Base-by-base conservation (phyloP, 148 eudicot species). In the Rhododendron henanense region DNA sequence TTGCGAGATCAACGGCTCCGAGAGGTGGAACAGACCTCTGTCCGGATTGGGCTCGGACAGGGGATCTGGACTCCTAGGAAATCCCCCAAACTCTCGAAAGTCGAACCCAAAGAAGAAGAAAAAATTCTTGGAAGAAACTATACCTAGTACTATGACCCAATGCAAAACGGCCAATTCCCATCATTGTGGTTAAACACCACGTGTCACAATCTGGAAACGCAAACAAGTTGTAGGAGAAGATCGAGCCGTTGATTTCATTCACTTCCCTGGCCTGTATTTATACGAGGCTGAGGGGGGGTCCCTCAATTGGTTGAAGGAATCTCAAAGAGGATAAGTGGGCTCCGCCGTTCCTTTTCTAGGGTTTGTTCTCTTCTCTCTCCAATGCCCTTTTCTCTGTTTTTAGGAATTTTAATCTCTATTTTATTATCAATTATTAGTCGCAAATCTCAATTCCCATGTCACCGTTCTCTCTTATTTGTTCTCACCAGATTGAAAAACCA, bases 251-350 rank as follows among this genome's bases (percentile, higher is more conserved):
- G 39, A 71, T 71, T 71, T 71, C 76, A 14, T 11, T 71, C 37
- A 33, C 41, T 71, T 71, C 16, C 41, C 76, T 69, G 18, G 25
- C 33, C 37, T 14, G 19, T 71, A 71, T 71, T 71, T 31, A 71
- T 71, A 71, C 33, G 65, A 67, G 28, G 15, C 74, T 25, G 61
- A 5, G 8, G 41, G 7, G 39, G 75, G 76, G 75, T 71, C 76
- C 76, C 76, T 31, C 76, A 71, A 31, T 71, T 31, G 39, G 39
- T 5, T 5, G 39, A 71, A 33, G 39, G 76, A 71, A 71, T 71
- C 76, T 33, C 35, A 71, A 3, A 65, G 73, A 65, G 73, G 76
- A 69, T 71, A 71, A 71, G 76, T 71, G 76, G 76, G 76, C 76
- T 71, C 76, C 76, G 37, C 76, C 39, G 76, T 71, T 71, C 19